A percentile compares a stretch with the other conserved stretches of the same genome.
Conservation (phyloP, 2,329 filamentous ascomycete genomes). For the Neofusicoccum cordaticola region DNA sequence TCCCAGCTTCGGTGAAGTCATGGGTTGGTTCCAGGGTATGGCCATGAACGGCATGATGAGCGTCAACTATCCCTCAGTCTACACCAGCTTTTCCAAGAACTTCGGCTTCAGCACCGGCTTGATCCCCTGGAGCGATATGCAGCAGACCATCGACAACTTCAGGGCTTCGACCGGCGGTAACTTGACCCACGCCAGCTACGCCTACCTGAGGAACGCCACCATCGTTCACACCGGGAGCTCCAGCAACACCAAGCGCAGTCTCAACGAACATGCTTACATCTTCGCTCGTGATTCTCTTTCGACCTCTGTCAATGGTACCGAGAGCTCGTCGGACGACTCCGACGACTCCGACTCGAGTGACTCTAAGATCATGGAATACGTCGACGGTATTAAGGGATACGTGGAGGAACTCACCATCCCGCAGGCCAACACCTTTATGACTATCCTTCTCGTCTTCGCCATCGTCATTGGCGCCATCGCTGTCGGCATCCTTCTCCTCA, state of each 20-base stretch:
- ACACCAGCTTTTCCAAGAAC: conserved; percentile 86
- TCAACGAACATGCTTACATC: conserved; percentile 20
- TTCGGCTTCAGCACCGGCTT: conserved; percentile 89
- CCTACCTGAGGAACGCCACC: conserved; percentile 71
- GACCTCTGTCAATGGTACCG: conserved; percentile 35
- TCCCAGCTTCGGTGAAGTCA: conserved; percentile 80
- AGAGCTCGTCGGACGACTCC: conserved; percentile 23
- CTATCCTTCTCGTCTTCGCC: conserved; percentile 80
- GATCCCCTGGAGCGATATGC: conserved; percentile 77
- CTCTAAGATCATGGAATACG: conserved; percentile 50
- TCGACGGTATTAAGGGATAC: conserved; percentile 77
- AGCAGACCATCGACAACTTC: conserved; percentile 80
- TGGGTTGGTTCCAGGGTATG: conserved; percentile 90
- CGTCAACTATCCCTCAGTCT: conserved; percentile 81
- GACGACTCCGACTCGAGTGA: not conserved
- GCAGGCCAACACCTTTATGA: conserved; percentile 93
- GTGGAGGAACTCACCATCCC: conserved; percentile 83
- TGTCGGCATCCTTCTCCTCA: conserved; percentile 82
- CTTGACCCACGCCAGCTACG: conserved; percentile 73
- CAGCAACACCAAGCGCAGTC: conserved; percentile 55
- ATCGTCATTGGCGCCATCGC: conserved; percentile 81
- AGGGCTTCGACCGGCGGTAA: conserved; percentile 80
- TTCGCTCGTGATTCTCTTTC: conserved; percentile 39
- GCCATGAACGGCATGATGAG: conserved; percentile 96
- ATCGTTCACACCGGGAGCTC: conserved; percentile 62